These are phyloP conservation scores for Ricinus communis DNA, from an alignment of 345 rosid genomes.

Conservation along the genomic window DNA sequence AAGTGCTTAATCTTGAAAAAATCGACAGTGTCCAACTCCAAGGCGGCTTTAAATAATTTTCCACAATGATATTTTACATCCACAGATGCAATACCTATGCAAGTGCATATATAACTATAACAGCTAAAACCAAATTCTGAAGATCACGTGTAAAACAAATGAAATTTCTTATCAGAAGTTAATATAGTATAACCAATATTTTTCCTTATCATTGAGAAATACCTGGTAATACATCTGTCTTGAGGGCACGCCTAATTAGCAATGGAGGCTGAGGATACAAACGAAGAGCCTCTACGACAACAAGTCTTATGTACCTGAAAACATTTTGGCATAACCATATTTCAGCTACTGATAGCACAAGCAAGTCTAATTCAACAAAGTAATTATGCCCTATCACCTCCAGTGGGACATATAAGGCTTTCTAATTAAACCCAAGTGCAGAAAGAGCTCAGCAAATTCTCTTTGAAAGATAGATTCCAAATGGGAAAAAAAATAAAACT, in stretches of 20 bases:
- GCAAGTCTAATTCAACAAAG: not conserved
- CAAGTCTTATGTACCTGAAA: slow-evolving; percentile 70
- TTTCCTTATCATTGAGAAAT: slow-evolving; percentile 13
- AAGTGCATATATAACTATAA: not conserved
- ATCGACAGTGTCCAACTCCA: no score
- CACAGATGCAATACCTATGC: not conserved
- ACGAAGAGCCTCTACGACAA: slow-evolving; percentile 86
- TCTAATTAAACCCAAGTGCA: not conserved
- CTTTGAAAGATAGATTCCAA: not conserved
- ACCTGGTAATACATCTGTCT: slow-evolving; percentile 80
- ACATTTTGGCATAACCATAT: not conserved
- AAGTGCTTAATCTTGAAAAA: not conserved
- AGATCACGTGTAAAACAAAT: not conserved
- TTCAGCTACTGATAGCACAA: slow-evolving; percentile 5
- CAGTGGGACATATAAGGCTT: no score
- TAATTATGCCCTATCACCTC: not conserved
- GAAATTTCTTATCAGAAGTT: not conserved
- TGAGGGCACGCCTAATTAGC: slow-evolving; percentile 77
- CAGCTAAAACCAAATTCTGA: not conserved
- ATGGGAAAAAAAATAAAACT: not conserved
- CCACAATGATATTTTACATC: not conserved
- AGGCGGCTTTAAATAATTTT: not conserved
- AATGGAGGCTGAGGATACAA: slow-evolving; percentile 93
- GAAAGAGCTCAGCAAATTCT: not conserved
- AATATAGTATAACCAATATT: not conserved